Evolutionary conservation across 2,329 filamentous ascomycete genomes (phyloP).

Genomic region (Colletotrichum godetiae): DNA sequence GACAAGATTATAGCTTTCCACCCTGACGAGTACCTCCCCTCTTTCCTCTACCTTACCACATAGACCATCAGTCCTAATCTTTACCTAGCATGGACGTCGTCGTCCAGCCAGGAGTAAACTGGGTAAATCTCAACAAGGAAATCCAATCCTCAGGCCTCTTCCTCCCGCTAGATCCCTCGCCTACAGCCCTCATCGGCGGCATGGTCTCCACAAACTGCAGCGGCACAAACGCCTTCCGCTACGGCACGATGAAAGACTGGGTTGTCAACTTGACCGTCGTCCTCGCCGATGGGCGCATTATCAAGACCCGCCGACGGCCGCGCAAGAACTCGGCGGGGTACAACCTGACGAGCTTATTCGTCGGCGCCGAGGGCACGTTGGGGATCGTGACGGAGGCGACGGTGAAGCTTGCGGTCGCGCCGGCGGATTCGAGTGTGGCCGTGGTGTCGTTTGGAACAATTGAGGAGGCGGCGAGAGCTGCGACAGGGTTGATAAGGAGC

Average conservation of each 20-base stretch:
- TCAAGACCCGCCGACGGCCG: conserved; percentile 76
- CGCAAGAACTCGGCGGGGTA: conserved; percentile 79
- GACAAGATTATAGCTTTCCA: conserved; percentile 73
- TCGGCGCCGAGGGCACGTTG: conserved; percentile 78
- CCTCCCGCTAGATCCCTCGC: conserved; percentile 77
- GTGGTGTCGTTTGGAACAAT: conserved; percentile 71
- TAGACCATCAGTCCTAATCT: rapidly evolving
- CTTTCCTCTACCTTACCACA: neutral
- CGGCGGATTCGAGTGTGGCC: conserved; percentile 72
- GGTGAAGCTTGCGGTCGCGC: conserved; percentile 73
- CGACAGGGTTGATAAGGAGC: conserved; percentile 71
- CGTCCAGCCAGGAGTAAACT: conserved; percentile 76
- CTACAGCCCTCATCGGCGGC: conserved; percentile 66
- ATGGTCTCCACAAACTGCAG: conserved; percentile 77
- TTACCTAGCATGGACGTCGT: conserved; percentile 70
- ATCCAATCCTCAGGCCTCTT: conserved; percentile 73
- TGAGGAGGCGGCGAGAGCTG: conserved; percentile 71
- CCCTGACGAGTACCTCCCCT: conserved; percentile 59
- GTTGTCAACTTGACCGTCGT: conserved; percentile 79
- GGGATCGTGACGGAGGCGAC: conserved; percentile 79
- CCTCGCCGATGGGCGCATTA: conserved; percentile 71
- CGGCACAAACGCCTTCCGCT: conserved; percentile 70
- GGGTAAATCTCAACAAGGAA: conserved; percentile 74
- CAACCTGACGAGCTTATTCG: conserved; percentile 75
- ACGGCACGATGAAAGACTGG: conserved; percentile 83